phyloP scores from a whole-genome alignment of 768 basidiomycete genomes.

The Suillus discolor region DNA sequence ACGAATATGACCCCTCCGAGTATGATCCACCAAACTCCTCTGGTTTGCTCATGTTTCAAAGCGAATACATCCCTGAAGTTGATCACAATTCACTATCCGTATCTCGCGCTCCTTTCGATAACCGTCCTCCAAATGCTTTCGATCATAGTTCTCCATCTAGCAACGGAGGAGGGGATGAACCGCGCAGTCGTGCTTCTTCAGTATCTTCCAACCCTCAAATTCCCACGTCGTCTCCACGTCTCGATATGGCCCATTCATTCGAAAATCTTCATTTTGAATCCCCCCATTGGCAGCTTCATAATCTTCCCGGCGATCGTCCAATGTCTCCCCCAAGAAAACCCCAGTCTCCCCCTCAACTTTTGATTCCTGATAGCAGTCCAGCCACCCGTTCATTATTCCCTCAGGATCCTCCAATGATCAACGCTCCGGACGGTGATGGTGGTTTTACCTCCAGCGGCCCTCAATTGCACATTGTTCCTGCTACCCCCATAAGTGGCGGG shows the following conservation, averaged over 20 bases:
- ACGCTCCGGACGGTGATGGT: slow-evolving; percentile 62
- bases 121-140: slow-evolving; percentile 46
- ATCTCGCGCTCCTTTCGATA: slow-evolving; percentile 37
- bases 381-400: slow-evolving; percentile 38
- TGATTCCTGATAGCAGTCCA: slow-evolving; percentile 60
- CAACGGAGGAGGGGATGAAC: slow-evolving; percentile 52
- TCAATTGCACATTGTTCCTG: slow-evolving; percentile 77
- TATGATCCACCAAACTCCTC: slow-evolving; percentile 62
- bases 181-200: slow-evolving; percentile 65
- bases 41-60: slow-evolving; percentile 61
- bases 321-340: slow-evolving; percentile 51
- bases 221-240: slow-evolving; percentile 53
- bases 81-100: slow-evolving; percentile 39
- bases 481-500: slow-evolving; percentile 75
- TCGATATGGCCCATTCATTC: slow-evolving; percentile 58
- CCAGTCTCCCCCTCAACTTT: slow-evolving; percentile 61
- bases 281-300: slow-evolving; percentile 55
- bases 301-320: slow-evolving; percentile 46
- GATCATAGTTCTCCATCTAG: slow-evolving; percentile 69
- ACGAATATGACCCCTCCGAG: slow-evolving; percentile 74
- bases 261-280: slow-evolving; percentile 68
- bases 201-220: slow-evolving; percentile 58
- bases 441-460: slow-evolving; percentile 52
- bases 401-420: slow-evolving; percentile 53
- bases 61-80: slow-evolving; percentile 42